These are phyloP conservation scores for Penicillium freii DNA, from an alignment of 2,329 filamentous ascomycete genomes.

Conservation along the genomic window DNA sequence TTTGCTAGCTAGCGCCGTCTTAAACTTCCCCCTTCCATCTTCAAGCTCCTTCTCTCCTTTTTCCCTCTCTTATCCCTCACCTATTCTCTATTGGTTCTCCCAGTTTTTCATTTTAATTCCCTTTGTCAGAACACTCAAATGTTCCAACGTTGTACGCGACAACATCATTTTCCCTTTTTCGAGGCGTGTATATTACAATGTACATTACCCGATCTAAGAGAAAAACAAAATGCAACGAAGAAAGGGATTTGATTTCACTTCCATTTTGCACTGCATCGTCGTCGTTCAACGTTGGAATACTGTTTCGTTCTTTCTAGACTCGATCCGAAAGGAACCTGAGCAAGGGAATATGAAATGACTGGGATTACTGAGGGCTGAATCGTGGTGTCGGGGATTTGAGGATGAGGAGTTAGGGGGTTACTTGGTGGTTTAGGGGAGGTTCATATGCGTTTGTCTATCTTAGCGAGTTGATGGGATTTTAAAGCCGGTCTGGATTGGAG, in stretches of 20 bases:
- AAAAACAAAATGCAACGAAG: conserved; percentile 16
- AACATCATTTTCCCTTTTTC: conserved; percentile 36
- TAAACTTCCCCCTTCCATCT: conserved; percentile 16
- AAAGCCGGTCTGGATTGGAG: conserved; percentile 29
- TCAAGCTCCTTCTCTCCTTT: conserved; percentile 9
- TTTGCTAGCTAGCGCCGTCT: conserved; percentile 38
- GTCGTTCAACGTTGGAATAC: neutral
- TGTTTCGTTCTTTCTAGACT: conserved; percentile 8
- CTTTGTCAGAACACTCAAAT: conserved; percentile 23
- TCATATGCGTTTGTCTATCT: conserved; percentile 16
- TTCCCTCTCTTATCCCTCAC: neutral
- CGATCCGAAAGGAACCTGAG: conserved; percentile 9
- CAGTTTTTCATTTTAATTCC: conserved; percentile 24
- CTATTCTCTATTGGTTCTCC: conserved; percentile 11
- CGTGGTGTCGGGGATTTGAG: neutral
- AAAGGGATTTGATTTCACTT: conserved; percentile 25
- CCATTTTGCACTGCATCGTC: conserved; percentile 4
- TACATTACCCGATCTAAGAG: conserved; percentile 43
- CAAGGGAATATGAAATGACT: conserved; percentile 2
- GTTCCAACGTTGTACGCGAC: conserved; percentile 13
- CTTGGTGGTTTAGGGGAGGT: neutral
- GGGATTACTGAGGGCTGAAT: neutral
- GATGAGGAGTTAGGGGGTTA: neutral
- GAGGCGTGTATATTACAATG: conserved; percentile 44
- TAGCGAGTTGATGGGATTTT: conserved; percentile 28